phyloP scores from a whole-genome alignment of 495 filamentous ascomycete species.

The Thermochaetoides thermophila region DNA sequence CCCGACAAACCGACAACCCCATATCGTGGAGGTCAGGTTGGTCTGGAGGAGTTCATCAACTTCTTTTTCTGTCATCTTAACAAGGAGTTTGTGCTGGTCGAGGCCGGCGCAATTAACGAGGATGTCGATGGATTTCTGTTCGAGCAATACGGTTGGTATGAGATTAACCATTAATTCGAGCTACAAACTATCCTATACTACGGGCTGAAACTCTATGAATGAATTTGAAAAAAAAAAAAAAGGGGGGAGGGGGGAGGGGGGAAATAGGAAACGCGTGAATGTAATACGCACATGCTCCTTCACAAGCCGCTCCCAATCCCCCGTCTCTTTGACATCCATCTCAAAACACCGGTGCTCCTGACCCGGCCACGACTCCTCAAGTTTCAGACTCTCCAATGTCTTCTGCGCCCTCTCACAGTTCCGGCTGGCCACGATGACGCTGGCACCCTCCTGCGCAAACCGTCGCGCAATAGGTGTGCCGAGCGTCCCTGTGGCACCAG shows the following conservation, averaged over 20 bases:
- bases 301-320: constrained; percentile 11
- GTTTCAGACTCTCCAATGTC: too few species aligned
- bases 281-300: constrained; percentile 1
- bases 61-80: constrained; percentile 22
- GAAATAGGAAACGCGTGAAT: too few species aligned
- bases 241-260: constrained; percentile 1
- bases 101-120: constrained; percentile 69
- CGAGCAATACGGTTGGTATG: too few species aligned
- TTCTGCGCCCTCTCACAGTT: too few species aligned
- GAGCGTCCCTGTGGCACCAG: constrained; percentile 28
- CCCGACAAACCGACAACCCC: constrained; percentile 43
- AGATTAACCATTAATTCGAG: too few species aligned
- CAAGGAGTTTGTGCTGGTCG: constrained; percentile 42
- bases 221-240: too few species aligned
- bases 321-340: constrained; percentile 12
- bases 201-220: too few species aligned
- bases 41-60: constrained; percentile 42
- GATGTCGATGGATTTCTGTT: constrained; percentile 36
- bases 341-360: constrained; percentile 6
- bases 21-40: constrained; percentile 60
- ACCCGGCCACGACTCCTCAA: too few species aligned
- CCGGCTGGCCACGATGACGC: constrained; percentile 42
- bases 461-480: constrained; percentile 43
- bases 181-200: too few species aligned
- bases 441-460: constrained; percentile 49